Evolutionary conservation across 768 basidiomycete species (phyloP).

Genomic region (Kwoniella dendrophila): DNA sequence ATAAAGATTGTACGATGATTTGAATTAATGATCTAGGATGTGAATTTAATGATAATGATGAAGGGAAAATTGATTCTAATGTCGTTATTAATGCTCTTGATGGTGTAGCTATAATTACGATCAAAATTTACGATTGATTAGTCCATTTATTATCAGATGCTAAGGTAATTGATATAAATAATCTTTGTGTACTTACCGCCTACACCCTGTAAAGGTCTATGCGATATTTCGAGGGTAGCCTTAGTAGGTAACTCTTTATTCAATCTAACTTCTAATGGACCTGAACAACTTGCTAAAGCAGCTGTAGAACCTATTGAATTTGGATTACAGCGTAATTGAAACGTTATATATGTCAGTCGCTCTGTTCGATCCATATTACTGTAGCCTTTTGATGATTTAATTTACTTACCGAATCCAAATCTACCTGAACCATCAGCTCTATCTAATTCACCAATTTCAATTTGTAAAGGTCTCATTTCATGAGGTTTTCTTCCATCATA

Average conservation of each 20-base stretch:
- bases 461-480: constrained; percentile 43
- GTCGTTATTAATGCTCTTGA: constrained; percentile 51
- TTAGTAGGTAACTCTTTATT: constrained; percentile 57
- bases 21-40: constrained; percentile 58
- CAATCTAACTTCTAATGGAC: constrained; percentile 57
- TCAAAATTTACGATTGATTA: background rate
- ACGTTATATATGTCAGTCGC: no score
- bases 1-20: constrained; percentile 57
- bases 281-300: constrained; percentile 55
- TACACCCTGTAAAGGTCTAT: constrained; percentile 55
- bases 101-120: constrained; percentile 46
- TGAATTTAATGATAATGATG: constrained; percentile 53
- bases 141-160: background rate
- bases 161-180: no score
- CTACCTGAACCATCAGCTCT: constrained; percentile 57
- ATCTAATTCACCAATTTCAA: constrained; percentile 50
- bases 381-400: background rate
- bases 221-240: constrained; percentile 57
- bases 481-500: constrained; percentile 40
- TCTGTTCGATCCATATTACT: background rate
- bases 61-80: constrained; percentile 47
- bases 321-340: background rate
- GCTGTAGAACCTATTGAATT: constrained; percentile 48
- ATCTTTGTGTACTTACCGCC: constrained; percentile 55
- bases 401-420: constrained; percentile 54